phyloP scores from a whole-genome alignment of 2,329 filamentous ascomycete genomes.

The Pseudonectria foliicola region DNA sequence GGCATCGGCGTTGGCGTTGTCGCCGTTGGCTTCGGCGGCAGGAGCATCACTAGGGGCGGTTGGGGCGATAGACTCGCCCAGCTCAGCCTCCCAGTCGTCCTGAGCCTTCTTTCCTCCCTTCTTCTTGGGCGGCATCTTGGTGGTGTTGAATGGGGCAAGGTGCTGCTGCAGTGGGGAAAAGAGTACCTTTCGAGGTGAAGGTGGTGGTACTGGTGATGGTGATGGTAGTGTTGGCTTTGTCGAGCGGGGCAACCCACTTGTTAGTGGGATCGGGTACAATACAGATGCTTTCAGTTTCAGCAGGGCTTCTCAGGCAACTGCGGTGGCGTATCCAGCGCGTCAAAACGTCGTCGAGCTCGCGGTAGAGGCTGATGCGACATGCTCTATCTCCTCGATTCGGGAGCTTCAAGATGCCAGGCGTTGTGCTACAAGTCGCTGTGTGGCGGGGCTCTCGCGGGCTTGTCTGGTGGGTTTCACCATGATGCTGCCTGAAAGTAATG shows the following conservation, averaged over 20 bases:
- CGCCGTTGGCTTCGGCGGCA: conserved; percentile 38
- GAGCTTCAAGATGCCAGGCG: neutral
- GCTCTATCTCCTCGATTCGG: conserved; percentile 7
- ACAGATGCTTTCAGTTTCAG: conserved; percentile 4
- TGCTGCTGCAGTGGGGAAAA: neutral
- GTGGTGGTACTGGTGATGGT: no score
- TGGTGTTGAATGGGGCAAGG: conserved; percentile 11
- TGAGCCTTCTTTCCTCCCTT: conserved; percentile 76
- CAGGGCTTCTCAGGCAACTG: conserved; percentile 9
- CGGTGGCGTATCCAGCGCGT: conserved; percentile 20
- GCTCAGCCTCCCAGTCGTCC: conserved; percentile 91
- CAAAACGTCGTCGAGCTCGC: conserved; percentile 11
- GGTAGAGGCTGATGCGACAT: conserved; percentile 12
- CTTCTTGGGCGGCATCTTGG: conserved; percentile 85
- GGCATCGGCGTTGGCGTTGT: conserved; percentile 41
- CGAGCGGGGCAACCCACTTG: conserved; percentile 17
- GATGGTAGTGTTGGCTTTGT: neutral
- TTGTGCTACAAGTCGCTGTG: conserved; percentile 3
- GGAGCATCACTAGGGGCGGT: conserved; percentile 44
- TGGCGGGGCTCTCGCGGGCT: conserved; percentile 1
- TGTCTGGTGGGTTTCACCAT: neutral
- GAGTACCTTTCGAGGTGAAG: neutral
- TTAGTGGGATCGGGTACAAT: conserved; percentile 8
- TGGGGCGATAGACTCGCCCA: conserved; percentile 70
- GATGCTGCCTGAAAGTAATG: neutral